Base-by-base conservation (phyloP, 345 rosid genomes). In the Arabis alpina region DNA sequence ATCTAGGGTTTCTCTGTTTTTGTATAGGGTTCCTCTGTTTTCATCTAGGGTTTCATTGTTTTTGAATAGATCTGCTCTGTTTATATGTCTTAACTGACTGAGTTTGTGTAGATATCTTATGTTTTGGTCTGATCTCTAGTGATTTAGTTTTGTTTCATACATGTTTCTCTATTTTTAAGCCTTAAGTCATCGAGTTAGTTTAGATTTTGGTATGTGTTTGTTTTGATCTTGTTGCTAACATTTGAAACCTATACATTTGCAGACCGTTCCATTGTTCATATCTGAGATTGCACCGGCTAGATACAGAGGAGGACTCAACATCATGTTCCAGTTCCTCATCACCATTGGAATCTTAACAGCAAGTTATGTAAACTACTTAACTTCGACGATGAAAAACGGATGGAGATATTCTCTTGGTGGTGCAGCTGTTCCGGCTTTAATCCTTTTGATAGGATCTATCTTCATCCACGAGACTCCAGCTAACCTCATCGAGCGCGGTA, bases 251-350 rank as follows among this genome's bases (percentile, higher is more conserved):
- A 25, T 58, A 36, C 3, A 5, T 55, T 50, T 62, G 74, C 89
- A 89, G 93, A 80, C 89, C 2, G 89, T 91, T 2, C 97, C 97
- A 12, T 63, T 91, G 63, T 88, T 88, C 68, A 86, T 91, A 71
- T 87, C 97, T 6, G 97, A 91, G 80, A 85, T 91, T 16, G 83
- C 95, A 10, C 97, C 93, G 0, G 40, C 91, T 45, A 82, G 54
- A 37, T 70, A 27, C 52, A 83, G 95, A 72, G 97, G 97, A 78
- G 84, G 82, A 28, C 81, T 91, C 10, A 91, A 83, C 76, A 75
- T 87, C 8, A 61, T 67, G 71, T 91, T 91, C 44, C 95, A 91
- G 78, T 27, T 91, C 52, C 84, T 91, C 13, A 84, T 91, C 80
- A 88, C 97, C 25, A 1, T 82, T 3, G 95, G 97, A 2, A 91